Evolutionary conservation across 805 yeast species (phyloP), one percentile per base, ranked within the genome.

Genomic region (Spathaspora passalidarum): DNA sequence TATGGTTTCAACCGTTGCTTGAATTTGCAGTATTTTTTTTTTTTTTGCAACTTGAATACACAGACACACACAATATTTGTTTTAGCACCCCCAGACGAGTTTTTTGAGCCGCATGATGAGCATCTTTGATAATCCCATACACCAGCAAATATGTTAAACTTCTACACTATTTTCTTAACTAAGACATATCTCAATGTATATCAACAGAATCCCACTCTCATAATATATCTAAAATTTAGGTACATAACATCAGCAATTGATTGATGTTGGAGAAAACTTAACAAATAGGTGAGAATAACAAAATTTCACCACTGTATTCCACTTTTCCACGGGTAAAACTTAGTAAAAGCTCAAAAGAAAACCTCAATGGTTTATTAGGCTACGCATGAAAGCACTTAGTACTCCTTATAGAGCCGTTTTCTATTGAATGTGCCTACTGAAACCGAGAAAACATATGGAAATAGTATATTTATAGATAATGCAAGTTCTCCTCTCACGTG

Each of bases 41-140:
- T n/a, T n/a, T n/a, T n/a, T n/a, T n/a, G n/a, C n/a, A n/a, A n/a
- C n/a, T n/a, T n/a, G n/a, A n/a, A n/a, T n/a, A n/a, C n/a, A n/a
- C n/a, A n/a, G n/a, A n/a, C n/a, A n/a, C n/a, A n/a, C n/a, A n/a
- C 14, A 13, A 29, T 29, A 10, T 26, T 29, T 29, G 6, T n/a
- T 17, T n/a, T 17, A 10, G 34, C 16, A 13, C 14, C n/a, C 14
- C n/a, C n/a, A n/a, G n/a, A n/a, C n/a, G n/a, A n/a, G n/a, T n/a
- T 11, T 29, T 35, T 22, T 52, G 58, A 56, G 63, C 63, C 63
- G 62, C 63, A 59, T 53, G 57, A 53, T 54, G 62, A 53, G 45
- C 63, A 59, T 59, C 63, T 36, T 36, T 18, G 21, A 36, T 36
- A 18, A 51, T 45, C 29, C 23, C 16, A 29, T 32, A 32, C 16